Percentiles rank a stretch among this genome's conserved stretches.
Conservation (phyloP, 2,329 filamentous ascomycete genomes). For the Parafenestella ontariensis region DNA sequence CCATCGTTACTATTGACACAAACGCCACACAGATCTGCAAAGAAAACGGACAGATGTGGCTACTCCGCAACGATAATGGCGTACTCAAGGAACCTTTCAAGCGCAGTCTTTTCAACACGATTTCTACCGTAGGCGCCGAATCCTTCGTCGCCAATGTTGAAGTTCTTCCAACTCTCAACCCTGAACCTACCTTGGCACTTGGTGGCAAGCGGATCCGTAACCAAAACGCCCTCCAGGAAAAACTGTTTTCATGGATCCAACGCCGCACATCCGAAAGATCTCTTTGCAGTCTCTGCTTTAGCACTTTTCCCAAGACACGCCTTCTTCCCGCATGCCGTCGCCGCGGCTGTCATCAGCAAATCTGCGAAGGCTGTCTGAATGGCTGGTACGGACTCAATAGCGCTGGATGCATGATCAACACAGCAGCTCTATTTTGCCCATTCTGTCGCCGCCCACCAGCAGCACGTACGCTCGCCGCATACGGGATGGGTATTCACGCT, state of each 20-base stretch:
- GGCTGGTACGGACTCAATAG: constrained; percentile 59
- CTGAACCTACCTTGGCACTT: constrained; percentile 35
- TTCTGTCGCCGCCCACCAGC: constrained; percentile 58
- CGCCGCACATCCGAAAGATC: constrained; percentile 50
- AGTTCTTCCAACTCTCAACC: constrained; percentile 40
- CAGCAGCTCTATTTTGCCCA: constrained; percentile 58
- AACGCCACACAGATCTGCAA: constrained; percentile 47
- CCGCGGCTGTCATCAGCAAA: constrained; percentile 52
- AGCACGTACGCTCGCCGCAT: constrained; percentile 45
- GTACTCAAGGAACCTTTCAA: constrained; percentile 51
- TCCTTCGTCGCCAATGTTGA: constrained; percentile 49
- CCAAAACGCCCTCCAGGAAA: constrained; percentile 40
- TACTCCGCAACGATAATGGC: constrained; percentile 52
- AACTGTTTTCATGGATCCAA: constrained; percentile 49
- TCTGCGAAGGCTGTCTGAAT: constrained; percentile 52
- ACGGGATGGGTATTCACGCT: constrained; percentile 47
- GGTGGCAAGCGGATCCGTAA: constrained; percentile 56
- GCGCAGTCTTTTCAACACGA: constrained; percentile 47
- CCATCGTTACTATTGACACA: constrained; percentile 49
- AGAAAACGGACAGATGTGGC: constrained; percentile 55
- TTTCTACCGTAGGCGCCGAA: constrained; percentile 33
- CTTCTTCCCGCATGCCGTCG: constrained; percentile 57
- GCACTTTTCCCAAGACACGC: constrained; percentile 41
- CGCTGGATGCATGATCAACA: constrained; percentile 55
- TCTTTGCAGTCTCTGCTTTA: constrained; percentile 58